Conservation (phyloP, 2,329 filamentous ascomycete species). For the Xylaria sp. region DNA sequence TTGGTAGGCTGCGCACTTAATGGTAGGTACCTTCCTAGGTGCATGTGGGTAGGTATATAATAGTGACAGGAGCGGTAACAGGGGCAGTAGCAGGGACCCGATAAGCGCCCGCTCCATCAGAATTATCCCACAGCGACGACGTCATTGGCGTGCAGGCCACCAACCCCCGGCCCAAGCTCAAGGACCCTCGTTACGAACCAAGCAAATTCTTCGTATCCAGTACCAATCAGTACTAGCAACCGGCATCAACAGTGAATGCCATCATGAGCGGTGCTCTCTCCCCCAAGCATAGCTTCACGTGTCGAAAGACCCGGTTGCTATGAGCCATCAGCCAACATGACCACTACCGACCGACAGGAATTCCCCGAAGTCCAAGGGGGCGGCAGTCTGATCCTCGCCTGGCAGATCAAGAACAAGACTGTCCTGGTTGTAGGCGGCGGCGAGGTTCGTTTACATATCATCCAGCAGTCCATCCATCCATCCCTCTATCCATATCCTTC, state of each 20-base stretch:
- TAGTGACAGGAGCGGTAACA: neutral
- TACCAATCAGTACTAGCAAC: conserved; percentile 10
- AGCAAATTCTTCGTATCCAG: conserved; percentile 20
- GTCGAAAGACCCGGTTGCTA: conserved; percentile 18
- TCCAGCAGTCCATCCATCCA: neutral
- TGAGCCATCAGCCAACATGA: conserved; percentile 32
- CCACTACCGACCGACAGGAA: conserved; percentile 43
- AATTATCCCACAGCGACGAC: conserved; percentile 29
- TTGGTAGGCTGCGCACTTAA: no score
- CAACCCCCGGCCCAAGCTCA: neutral
- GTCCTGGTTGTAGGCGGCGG: conserved; percentile 95
- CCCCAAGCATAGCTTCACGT: neutral
- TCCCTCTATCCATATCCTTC: neutral
- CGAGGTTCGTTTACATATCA: conserved; percentile 69
- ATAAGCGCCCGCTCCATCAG: conserved; percentile 21
- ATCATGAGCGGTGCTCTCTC: conserved; percentile 15
- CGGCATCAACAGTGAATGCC: conserved; percentile 24
- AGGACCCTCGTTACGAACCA: conserved; percentile 13
- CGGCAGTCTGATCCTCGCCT: conserved; percentile 92
- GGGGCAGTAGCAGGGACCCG: neutral
- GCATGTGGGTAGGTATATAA: no score
- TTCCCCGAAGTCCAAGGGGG: conserved; percentile 89
- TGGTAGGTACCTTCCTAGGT: neutral
- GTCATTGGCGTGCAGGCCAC: conserved; percentile 34
- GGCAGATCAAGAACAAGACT: conserved; percentile 90